Evolutionary conservation across 116 monocot species (phyloP), one percentile per base, ranked within the genome.

Genomic region (Papilionanthe hybrid): DNA sequence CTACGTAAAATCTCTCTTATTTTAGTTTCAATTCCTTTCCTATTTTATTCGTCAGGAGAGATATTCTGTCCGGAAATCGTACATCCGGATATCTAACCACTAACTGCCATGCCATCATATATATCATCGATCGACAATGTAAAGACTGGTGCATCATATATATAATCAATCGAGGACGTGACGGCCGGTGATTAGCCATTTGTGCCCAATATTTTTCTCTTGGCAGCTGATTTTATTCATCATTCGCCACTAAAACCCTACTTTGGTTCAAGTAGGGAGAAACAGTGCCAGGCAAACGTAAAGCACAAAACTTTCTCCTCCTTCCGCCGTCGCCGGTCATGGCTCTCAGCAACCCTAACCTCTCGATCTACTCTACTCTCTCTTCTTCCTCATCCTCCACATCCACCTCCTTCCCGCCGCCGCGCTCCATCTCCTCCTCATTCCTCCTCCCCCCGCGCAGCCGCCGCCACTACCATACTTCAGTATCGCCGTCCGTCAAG

Each of bases 391-490:
- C 56, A 12, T 78, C 78, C 11, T 55, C 55, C 50, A 13, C 55
- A 9, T 19, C 18, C 0, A 11, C 53, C 76, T 27, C 55, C 41
- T 27, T 27, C 15, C 22, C 63, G 17, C 25, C 42, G n/a, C 67
- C 79, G 29, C 79, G 57, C 55, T 63, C 10, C 50, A 30, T 17
- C 57, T 78, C 78, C 20, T 30, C 25, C 30, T 53, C 42, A 77
- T 79, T 76, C 68, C 65, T 30, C 85, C 72, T 17, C 63, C 48
- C 18, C 55, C 57, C 12, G 0, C 53, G 53, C 53, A 15, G 18
- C 53, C 66, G 30, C 85, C 79, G 7, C 28, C 69, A 19, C 73
- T 42, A 50, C 45, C 78, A 44, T 28, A 37, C 30, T 75, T 28
- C 76, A 28, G 32, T 60, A 73, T 9, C 28, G 9, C 44, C 79